A percentile compares a stretch with the other conserved stretches of the same genome.
phyloP scores from a whole-genome alignment of 2,329 filamentous ascomycete genomes.

The Tolypocladium nubicola region DNA sequence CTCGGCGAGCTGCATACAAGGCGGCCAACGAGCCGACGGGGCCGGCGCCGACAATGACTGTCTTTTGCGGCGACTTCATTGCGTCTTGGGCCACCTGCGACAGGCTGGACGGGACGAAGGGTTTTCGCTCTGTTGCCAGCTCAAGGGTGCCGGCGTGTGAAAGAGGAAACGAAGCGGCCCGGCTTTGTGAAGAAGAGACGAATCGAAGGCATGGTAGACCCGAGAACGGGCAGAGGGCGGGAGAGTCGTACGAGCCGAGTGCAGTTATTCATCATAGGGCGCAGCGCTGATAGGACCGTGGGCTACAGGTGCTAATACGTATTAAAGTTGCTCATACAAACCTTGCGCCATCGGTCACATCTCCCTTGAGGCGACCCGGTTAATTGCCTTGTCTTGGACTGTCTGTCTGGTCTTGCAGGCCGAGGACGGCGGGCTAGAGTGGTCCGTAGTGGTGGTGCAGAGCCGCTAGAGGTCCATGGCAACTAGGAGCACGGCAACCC shows the following conservation, averaged over 20 bases:
- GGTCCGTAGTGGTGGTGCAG: background rate
- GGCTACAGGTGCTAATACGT: background rate
- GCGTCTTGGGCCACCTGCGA: background rate
- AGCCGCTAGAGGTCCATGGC: background rate
- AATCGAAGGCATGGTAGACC: background rate
- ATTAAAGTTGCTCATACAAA: background rate
- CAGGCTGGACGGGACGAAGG: background rate
- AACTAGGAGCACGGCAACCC: too few species aligned
- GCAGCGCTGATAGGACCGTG: background rate
- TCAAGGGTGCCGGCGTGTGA: background rate
- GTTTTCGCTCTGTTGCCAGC: background rate
- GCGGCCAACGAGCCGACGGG: slow-evolving; percentile 89
- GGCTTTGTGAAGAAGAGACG: background rate
- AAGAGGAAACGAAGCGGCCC: background rate
- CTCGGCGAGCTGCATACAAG: slow-evolving; percentile 81
- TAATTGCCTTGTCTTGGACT: background rate
- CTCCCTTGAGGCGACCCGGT: background rate
- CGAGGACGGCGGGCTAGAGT: background rate
- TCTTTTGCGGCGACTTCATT: slow-evolving; percentile 39
- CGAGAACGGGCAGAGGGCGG: background rate
- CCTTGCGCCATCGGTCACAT: background rate
- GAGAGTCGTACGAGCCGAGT: background rate
- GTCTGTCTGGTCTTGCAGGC: background rate
- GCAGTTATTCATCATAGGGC: background rate
- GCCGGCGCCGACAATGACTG: slow-evolving; percentile 80